phyloP scores from a whole-genome alignment of 2,329 filamentous ascomycete species.

The Zasmidium citrigriseum region DNA sequence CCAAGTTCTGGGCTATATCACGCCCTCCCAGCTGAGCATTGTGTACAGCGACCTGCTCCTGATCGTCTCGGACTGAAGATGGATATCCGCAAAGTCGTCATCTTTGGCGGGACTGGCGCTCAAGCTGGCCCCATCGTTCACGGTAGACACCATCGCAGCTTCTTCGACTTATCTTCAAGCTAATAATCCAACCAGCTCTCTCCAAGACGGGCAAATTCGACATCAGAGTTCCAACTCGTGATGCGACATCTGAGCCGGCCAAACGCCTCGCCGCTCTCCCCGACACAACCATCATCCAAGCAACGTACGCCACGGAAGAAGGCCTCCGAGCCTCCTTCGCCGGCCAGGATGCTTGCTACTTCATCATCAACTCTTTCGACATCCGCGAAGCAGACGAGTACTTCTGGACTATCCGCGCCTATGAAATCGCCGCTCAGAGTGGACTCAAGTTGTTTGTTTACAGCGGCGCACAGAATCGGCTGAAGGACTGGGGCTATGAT shows the following conservation, averaged over 20 bases:
- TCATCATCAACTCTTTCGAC: constrained; percentile 9
- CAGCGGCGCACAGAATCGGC: constrained; percentile 5
- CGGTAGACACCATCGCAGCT: background rate
- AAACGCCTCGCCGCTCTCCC: background rate
- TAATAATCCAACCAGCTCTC: background rate
- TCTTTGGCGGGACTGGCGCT: constrained; percentile 1
- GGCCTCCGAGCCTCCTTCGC: constrained; percentile 2
- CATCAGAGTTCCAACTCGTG: background rate
- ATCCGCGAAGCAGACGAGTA: constrained; percentile 6
- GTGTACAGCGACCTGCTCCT: no score
- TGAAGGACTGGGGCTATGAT: constrained; percentile 1
- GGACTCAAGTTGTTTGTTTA: constrained; percentile 2
- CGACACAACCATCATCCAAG: background rate
- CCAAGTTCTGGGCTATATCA: no score
- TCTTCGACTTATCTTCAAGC: background rate
- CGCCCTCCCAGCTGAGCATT: no score
- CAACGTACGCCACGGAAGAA: constrained; percentile 1
- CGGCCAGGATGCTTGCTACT: constrained; percentile 6
- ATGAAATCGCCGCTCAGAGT: constrained; percentile 7
- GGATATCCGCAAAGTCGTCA: background rate
- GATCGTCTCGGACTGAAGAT: no score
- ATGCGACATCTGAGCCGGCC: background rate
- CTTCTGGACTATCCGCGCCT: constrained; percentile 8
- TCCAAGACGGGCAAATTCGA: background rate
- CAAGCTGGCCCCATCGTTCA: constrained; percentile 1